Conservation (phyloP, 192 early-diverging fungal genomes). For the Diversispora eburnea region DNA sequence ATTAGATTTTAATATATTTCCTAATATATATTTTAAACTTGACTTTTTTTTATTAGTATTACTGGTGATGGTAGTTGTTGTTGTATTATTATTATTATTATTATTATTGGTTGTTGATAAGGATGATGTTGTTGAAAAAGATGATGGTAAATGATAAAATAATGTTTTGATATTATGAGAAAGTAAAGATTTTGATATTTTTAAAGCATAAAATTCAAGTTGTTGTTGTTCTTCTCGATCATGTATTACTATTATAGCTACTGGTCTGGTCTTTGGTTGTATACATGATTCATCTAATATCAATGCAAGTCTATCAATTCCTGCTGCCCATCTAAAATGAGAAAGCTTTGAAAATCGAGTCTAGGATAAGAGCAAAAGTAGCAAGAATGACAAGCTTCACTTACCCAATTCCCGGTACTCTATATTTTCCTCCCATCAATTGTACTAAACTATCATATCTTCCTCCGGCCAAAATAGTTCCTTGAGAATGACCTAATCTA, state of each 20-base stretch:
- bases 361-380: neutral
- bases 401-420: constrained; percentile 50
- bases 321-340: constrained; percentile 56
- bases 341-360: neutral
- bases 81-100: no score
- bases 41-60: constrained; percentile 9
- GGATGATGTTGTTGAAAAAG: no score
- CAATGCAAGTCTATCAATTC: constrained; percentile 57
- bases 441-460: constrained; percentile 59
- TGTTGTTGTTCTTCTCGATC: constrained; percentile 12
- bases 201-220: constrained; percentile 8
- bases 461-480: constrained; percentile 64
- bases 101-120: no score
- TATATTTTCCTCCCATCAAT: constrained; percentile 49
- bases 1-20: constrained; percentile 34
- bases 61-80: no score
- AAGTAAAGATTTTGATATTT: constrained; percentile 24
- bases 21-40: constrained; percentile 28
- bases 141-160: constrained; percentile 19
- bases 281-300: constrained; percentile 32
- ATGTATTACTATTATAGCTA: constrained; percentile 36
- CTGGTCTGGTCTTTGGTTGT: constrained; percentile 10
- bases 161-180: constrained; percentile 21
- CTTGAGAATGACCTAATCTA: constrained; percentile 51
- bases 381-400: neutral